Conservation (phyloP, 225 moss, liverwort and hornwort genomes). For the Climacium dendroides region DNA sequence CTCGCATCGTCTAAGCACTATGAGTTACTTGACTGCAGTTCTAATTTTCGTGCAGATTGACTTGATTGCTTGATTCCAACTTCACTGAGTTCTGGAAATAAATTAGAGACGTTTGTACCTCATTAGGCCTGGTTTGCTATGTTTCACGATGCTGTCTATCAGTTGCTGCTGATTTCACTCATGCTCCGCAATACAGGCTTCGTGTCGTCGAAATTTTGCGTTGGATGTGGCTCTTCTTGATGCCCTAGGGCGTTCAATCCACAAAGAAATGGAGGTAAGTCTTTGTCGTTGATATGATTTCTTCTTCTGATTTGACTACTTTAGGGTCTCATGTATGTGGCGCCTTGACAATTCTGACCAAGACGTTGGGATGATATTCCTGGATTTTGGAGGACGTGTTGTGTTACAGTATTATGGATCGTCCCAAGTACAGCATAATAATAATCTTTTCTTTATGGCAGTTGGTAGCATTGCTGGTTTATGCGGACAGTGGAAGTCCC, state of each 20-base stretch:
- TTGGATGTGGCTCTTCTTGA: constrained; percentile 87
- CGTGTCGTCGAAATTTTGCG: constrained; percentile 97
- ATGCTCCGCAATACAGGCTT: constrained; percentile 45
- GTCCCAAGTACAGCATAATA: neutral
- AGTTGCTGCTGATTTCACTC: neutral
- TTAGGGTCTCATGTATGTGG: neutral
- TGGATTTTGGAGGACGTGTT: neutral
- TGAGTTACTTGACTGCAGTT: neutral
- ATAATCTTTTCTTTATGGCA: constrained; percentile 8
- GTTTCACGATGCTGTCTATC: neutral
- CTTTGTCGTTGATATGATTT: neutral
- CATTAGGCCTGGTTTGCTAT: neutral
- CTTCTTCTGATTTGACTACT: neutral
- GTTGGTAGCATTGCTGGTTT: constrained; percentile 94
- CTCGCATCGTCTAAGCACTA: neutral
- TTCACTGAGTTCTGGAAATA: neutral
- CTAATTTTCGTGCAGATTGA: neutral
- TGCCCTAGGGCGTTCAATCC: constrained; percentile 90
- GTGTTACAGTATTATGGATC: neutral
- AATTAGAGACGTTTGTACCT: neutral
- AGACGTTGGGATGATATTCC: neutral
- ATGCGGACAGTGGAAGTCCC: constrained; percentile 73
- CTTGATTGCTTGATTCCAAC: neutral
- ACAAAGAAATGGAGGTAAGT: constrained; percentile 93
- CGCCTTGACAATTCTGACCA: neutral